These are phyloP conservation scores for Xylaria sp. DNA, from an alignment of 2,329 filamentous ascomycete genomes.

Conservation along the genomic window DNA sequence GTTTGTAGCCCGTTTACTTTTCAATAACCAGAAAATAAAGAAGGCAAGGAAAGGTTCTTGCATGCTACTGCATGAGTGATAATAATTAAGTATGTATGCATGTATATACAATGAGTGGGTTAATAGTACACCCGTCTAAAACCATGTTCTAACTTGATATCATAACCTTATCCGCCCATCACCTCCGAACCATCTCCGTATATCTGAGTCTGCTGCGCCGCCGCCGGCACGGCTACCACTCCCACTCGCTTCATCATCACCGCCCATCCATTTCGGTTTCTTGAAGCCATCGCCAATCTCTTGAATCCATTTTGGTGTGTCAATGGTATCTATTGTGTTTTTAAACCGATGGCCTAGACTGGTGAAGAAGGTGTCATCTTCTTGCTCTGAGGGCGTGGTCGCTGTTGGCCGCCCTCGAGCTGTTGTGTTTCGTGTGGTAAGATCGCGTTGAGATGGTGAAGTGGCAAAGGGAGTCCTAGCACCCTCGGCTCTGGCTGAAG, in stretches of 20 bases:
- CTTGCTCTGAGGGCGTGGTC: slow-evolving; percentile 67
- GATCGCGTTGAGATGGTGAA: slow-evolving; percentile 52
- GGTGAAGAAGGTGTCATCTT: slow-evolving; percentile 85
- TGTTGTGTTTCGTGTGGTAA: slow-evolving; percentile 48
- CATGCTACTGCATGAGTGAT: slow-evolving; percentile 15
- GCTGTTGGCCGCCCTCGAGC: slow-evolving; percentile 49
- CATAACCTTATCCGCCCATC: slow-evolving; percentile 53
- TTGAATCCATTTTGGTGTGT: slow-evolving; percentile 84
- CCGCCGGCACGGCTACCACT: slow-evolving; percentile 43
- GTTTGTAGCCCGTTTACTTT: not conserved
- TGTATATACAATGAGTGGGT: slow-evolving; percentile 23
- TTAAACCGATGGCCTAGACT: slow-evolving; percentile 85
- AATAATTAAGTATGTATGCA: slow-evolving; percentile 24
- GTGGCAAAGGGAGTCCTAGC: slow-evolving; percentile 58
- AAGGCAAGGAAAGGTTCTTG: not conserved
- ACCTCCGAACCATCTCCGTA: slow-evolving; percentile 70
- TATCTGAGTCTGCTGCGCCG: slow-evolving; percentile 54
- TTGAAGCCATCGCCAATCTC: slow-evolving; percentile 76
- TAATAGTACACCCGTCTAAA: slow-evolving; percentile 17
- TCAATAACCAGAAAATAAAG: not conserved
- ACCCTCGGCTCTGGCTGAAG: slow-evolving; percentile 53
- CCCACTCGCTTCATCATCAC: slow-evolving; percentile 56
- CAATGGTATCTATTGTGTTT: slow-evolving; percentile 89
- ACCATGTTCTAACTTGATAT: slow-evolving; percentile 27
- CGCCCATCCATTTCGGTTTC: slow-evolving; percentile 83